Evolutionary conservation across 352 stramenopile genomes (phyloP).

Genomic region (Phytophthora idaei): DNA sequence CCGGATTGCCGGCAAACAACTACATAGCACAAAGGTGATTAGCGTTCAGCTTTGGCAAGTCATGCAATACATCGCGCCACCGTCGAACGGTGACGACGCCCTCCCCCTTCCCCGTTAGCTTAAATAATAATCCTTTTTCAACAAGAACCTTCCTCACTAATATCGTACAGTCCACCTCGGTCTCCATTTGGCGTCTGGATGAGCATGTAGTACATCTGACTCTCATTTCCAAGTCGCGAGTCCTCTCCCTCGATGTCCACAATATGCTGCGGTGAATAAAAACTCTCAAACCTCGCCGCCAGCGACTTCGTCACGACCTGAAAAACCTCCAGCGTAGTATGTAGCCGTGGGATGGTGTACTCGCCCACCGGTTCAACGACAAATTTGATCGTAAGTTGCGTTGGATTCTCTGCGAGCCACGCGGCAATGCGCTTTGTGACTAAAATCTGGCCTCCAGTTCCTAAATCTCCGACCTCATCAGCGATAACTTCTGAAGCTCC

Average conservation of each 20-base stretch:
- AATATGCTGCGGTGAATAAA: conserved; percentile 22
- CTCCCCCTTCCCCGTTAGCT: too few species aligned
- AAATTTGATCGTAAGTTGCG: conserved; percentile 26
- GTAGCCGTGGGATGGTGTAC: conserved; percentile 38
- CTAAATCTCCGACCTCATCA: conserved; percentile 54
- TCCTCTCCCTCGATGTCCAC: conserved; percentile 25
- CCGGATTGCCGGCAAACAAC: too few species aligned
- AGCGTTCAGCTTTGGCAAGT: too few species aligned
- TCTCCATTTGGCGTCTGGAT: conserved; percentile 16
- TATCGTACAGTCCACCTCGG: neutral
- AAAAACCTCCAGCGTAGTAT: conserved; percentile 39
- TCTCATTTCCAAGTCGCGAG: conserved; percentile 14
- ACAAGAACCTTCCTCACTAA: neutral
- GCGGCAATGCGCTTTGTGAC: conserved; percentile 49
- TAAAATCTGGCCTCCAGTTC: conserved; percentile 58
- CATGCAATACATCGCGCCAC: too few species aligned
- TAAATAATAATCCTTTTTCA: neutral
- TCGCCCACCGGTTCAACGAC: conserved; percentile 33
- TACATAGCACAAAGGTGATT: too few species aligned
- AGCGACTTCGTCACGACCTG: conserved; percentile 38
- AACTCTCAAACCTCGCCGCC: conserved; percentile 20
- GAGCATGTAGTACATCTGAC: conserved; percentile 19
- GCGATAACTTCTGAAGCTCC: conserved; percentile 55
- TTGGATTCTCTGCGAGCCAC: conserved; percentile 35
- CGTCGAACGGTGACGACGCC: too few species aligned